These are phyloP conservation scores for Clonostachys rosea DNA, from an alignment of 2,329 filamentous ascomycete genomes.

Conservation along the genomic window DNA sequence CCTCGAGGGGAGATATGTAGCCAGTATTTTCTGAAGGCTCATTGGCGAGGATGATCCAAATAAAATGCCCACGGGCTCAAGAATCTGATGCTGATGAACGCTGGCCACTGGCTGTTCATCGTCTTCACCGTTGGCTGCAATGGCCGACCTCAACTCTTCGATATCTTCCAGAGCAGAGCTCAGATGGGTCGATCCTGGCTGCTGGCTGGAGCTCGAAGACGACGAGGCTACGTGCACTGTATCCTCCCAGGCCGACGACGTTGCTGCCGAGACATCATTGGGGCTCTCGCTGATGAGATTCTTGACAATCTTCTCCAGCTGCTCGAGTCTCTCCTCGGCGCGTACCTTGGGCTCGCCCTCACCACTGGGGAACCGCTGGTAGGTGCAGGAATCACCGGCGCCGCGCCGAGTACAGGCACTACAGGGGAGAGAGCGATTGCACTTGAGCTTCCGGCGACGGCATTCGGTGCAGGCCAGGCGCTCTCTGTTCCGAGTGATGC, in stretches of 20 bases:
- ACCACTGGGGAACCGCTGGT: slow-evolving; percentile 4
- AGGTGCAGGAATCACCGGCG: slow-evolving; percentile 22
- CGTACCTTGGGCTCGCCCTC: background rate
- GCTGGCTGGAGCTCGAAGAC: background rate
- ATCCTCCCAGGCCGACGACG: background rate
- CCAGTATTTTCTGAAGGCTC: slow-evolving; percentile 20
- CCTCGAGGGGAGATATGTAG: slow-evolving; percentile 23
- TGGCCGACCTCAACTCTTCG: background rate
- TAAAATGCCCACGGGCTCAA: background rate
- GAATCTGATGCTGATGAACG: background rate
- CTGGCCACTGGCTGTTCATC: background rate
- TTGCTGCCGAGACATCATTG: background rate
- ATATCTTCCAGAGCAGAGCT: background rate
- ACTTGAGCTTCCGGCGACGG: slow-evolving; percentile 37
- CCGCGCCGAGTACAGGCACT: slow-evolving; percentile 20
- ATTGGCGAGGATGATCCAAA: slow-evolving; percentile 6
- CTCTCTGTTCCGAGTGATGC: background rate
- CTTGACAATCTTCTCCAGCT: background rate
- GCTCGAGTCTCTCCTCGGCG: background rate
- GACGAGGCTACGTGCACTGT: background rate
- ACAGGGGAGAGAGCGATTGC: slow-evolving; percentile 33
- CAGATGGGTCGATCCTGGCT: background rate
- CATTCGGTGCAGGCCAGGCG: slow-evolving; percentile 30
- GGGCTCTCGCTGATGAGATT: background rate
- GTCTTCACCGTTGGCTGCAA: background rate